These are phyloP conservation scores for Kondoa malvinella DNA, from an alignment of 768 basidiomycete species.

Conservation along the genomic window DNA sequence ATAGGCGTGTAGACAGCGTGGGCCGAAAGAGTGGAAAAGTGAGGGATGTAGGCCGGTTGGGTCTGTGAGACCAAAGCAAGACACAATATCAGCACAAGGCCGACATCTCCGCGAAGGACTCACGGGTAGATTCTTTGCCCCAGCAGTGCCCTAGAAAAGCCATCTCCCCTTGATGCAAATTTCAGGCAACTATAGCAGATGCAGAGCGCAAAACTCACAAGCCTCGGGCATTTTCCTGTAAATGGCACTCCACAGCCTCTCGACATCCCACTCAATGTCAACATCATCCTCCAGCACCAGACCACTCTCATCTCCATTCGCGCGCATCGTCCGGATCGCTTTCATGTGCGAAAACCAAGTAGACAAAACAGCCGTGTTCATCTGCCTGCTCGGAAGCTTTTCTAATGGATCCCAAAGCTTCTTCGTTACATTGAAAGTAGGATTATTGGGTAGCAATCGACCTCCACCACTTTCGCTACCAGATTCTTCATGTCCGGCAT, in stretches of 20 bases:
- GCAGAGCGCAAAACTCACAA: background rate
- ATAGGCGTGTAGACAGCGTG: constrained; percentile 27
- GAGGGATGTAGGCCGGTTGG: constrained; percentile 26
- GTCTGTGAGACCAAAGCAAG: constrained; percentile 14
- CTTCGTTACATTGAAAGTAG: constrained; percentile 16
- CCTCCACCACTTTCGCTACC: constrained; percentile 8
- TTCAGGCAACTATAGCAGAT: too few species aligned
- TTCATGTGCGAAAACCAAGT: constrained; percentile 27
- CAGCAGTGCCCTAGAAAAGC: constrained; percentile 27
- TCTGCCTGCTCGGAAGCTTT: constrained; percentile 19
- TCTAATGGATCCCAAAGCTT: constrained; percentile 24
- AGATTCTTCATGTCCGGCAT: constrained; percentile 1
- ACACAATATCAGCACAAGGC: background rate
- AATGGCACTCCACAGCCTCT: constrained; percentile 25
- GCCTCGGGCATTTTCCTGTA: constrained; percentile 20
- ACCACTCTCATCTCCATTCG: constrained; percentile 22
- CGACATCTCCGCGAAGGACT: background rate
- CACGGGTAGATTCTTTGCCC: constrained; percentile 23
- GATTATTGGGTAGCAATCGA: constrained; percentile 12
- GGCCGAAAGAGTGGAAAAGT: constrained; percentile 21
- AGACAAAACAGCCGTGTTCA: constrained; percentile 25
- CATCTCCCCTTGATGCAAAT: too few species aligned
- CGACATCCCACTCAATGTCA: constrained; percentile 28
- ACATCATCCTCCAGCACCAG: constrained; percentile 28
- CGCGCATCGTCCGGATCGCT: constrained; percentile 23